Conservation (phyloP, 768 basidiomycete species). For the Heimioporus sp. region DNA sequence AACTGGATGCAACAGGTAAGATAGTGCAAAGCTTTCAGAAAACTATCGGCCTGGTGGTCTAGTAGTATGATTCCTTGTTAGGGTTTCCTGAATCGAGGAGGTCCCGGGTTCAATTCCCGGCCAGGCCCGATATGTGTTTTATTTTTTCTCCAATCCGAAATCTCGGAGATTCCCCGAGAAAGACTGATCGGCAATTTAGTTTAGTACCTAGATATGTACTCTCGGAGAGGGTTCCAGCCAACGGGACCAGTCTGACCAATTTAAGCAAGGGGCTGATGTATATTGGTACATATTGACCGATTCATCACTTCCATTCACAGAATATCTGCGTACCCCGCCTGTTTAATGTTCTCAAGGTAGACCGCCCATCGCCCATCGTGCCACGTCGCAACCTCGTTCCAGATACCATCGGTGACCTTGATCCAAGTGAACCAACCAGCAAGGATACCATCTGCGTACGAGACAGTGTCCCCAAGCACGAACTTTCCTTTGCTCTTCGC, state of each 20-base stretch:
- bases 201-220: too few relatives aligned
- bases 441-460: conserved; percentile 36
- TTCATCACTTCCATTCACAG: not conserved
- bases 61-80: conserved; percentile 68
- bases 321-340: conserved; percentile 26
- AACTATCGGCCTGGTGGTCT: conserved; percentile 51
- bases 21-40: not conserved
- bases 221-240: too few relatives aligned
- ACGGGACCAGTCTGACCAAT: too few relatives aligned
- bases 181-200: too few relatives aligned
- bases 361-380: conserved; percentile 40
- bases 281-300: not conserved
- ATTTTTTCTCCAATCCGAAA: not conserved
- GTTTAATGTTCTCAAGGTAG: conserved; percentile 30
- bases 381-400: conserved; percentile 35
- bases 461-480: conserved; percentile 33
- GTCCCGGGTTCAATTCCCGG: conserved; percentile 89
- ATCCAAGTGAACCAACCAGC: conserved; percentile 37
- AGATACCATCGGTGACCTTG: conserved; percentile 28
- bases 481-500: conserved; percentile 29
- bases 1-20: not conserved
- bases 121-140: conserved; percentile 46
- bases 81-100: conserved; percentile 55
- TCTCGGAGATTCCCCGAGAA: not conserved
- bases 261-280: not conserved